phyloP scores from a whole-genome alignment of 352 stramenopile genomes.

The Globisporangium ultimum region DNA sequence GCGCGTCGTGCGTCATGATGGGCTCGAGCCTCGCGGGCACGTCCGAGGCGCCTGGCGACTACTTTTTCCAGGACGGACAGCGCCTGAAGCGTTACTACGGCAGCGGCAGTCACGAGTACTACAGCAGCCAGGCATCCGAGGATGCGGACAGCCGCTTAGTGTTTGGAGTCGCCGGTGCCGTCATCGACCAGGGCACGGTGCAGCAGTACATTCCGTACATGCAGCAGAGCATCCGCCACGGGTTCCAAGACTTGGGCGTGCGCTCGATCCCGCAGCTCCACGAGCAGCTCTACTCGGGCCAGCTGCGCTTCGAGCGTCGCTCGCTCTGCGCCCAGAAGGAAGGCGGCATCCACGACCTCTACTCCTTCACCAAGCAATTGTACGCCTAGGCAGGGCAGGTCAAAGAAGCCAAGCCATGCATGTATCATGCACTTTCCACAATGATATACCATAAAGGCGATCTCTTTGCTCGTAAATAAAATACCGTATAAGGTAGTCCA shows the following conservation, averaged over 20 bases:
- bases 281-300: constrained; percentile 55
- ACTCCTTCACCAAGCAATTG: constrained; percentile 93
- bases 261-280: constrained; percentile 86
- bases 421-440: background rate
- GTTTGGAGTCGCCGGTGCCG: constrained; percentile 96
- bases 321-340: constrained; percentile 97
- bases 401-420: background rate
- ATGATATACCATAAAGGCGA: background rate
- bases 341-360: constrained; percentile 96
- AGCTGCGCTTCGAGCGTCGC: constrained; percentile 94
- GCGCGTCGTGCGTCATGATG: constrained; percentile 98
- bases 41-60: constrained; percentile 97
- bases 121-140: constrained; percentile 40
- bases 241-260: constrained; percentile 96
- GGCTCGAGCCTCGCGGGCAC: constrained; percentile 97
- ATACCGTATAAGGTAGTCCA: background rate
- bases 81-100: constrained; percentile 99
- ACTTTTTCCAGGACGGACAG: constrained; percentile 99
- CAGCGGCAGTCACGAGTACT: constrained; percentile 96
- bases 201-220: constrained; percentile 98
- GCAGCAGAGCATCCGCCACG: constrained; percentile 95
- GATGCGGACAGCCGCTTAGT: constrained; percentile 91
- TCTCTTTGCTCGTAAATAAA: too few species aligned
- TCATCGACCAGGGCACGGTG: constrained; percentile 98
- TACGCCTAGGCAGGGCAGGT: constrained; percentile 34